phyloP scores from a whole-genome alignment of 2,329 filamentous ascomycete species.

The Corinectria fuckeliana region DNA sequence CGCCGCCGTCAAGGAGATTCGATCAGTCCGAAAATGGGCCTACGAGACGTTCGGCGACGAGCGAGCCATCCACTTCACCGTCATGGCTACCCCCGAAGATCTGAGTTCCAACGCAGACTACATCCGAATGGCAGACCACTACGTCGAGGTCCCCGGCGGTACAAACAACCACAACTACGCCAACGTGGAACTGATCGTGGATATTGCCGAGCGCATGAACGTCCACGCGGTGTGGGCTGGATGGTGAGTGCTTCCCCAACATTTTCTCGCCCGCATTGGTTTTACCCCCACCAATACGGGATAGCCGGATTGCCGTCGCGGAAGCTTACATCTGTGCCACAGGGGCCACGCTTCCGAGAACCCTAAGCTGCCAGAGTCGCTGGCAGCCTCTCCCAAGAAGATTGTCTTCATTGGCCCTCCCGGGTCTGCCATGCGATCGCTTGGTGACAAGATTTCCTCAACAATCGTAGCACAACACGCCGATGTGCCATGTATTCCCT shows the following conservation, averaged over 20 bases:
- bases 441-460: conserved; percentile 99
- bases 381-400: conserved; percentile 96
- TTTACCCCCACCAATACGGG: background rate
- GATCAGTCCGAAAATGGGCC: conserved; percentile 99
- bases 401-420: conserved; percentile 99
- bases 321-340: conserved; percentile 43
- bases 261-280: conserved; percentile 9
- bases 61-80: conserved; percentile 97
- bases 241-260: conserved; percentile 68
- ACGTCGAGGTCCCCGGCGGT: conserved; percentile 97
- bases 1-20: conserved; percentile 98
- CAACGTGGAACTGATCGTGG: conserved; percentile 98
- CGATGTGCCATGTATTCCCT: conserved; percentile 96
- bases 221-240: conserved; percentile 99
- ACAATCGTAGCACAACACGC: conserved; percentile 99
- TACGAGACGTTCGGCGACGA: conserved; percentile 99
- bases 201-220: conserved; percentile 97
- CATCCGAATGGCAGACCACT: conserved; percentile 99
- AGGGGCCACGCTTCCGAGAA: conserved; percentile 99
- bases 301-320: background rate
- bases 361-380: conserved; percentile 93
- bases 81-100: conserved; percentile 99
- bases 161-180: conserved; percentile 99
- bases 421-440: conserved; percentile 96
- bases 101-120: conserved; percentile 97